These are phyloP conservation scores for Pseudogymnoascus sp. DNA, from an alignment of 2,329 filamentous ascomycete genomes.

Conservation along the genomic window DNA sequence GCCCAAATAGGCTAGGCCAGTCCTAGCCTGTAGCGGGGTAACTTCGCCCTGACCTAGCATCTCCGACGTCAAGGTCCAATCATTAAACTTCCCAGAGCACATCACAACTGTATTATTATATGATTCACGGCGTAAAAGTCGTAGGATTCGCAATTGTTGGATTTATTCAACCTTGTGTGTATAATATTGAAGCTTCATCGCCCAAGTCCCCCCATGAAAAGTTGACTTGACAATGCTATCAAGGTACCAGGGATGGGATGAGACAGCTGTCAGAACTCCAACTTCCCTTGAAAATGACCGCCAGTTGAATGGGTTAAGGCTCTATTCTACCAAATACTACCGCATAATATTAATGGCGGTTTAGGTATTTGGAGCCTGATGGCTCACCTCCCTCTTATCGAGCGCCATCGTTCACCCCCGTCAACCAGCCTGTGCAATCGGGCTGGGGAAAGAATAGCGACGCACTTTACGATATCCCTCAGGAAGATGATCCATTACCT, in stretches of 20 bases:
- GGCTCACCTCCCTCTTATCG: neutral
- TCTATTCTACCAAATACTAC: neutral
- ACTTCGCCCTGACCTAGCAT: neutral
- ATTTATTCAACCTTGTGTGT: neutral
- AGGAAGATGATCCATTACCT: slow-evolving; percentile 6
- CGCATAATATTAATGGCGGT: neutral
- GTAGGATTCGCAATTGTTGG: neutral
- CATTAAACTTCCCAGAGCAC: neutral
- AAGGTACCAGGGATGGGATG: slow-evolving; percentile 1
- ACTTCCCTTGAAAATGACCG: neutral
- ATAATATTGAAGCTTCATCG: neutral
- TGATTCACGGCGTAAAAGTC: neutral
- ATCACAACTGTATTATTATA: neutral
- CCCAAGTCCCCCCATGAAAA: neutral
- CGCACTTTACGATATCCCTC: slow-evolving; percentile 17
- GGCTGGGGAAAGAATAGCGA: slow-evolving; percentile 14
- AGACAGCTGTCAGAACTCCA: neutral
- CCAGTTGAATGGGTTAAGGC: neutral
- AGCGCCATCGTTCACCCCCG: slow-evolving; percentile 9
- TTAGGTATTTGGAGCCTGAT: neutral
- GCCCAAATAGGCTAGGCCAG: neutral
- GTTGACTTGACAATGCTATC: neutral
- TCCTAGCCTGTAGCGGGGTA: neutral
- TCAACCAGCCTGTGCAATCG: slow-evolving; percentile 19
- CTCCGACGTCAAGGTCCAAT: neutral